Evolutionary conservation across 2,329 filamentous ascomycete genomes (phyloP).

Genomic region (Colletotrichum musicola): DNA sequence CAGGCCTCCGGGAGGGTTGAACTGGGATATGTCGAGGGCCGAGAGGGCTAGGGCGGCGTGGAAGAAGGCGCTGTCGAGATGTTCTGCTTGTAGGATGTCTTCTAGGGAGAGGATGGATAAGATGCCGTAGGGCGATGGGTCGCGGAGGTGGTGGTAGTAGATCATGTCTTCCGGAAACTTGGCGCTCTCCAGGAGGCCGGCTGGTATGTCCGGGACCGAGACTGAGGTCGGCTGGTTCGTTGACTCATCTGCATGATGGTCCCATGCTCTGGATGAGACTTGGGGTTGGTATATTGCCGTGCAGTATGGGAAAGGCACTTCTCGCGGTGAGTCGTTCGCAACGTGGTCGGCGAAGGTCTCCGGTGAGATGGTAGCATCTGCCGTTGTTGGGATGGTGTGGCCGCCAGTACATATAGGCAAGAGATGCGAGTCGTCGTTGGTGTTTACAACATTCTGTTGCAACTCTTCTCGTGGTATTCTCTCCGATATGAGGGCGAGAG

Average conservation of each 20-base stretch:
- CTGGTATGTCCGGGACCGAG: background rate
- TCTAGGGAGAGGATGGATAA: conserved; percentile 15
- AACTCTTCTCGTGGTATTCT: background rate
- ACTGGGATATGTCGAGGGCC: conserved; percentile 13
- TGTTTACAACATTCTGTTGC: background rate
- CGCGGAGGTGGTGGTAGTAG: conserved; percentile 17
- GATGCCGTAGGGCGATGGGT: conserved; percentile 14
- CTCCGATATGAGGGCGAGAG: conserved; percentile 17
- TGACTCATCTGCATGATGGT: background rate
- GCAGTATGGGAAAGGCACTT: background rate
- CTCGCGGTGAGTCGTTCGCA: background rate
- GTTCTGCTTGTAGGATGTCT: conserved; percentile 7
- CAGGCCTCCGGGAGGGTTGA: background rate
- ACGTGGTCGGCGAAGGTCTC: background rate
- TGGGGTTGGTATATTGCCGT: conserved; percentile 10
- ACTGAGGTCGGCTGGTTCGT: background rate
- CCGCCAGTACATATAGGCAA: background rate
- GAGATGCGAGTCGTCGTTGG: background rate
- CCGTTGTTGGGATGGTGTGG: background rate
- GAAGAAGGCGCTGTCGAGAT: conserved; percentile 23
- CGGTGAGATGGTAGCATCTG: no score
- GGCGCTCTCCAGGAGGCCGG: conserved; percentile 16
- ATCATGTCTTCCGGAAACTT: conserved; percentile 29
- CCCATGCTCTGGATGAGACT: background rate
- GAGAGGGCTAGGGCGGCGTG: conserved; percentile 20